Base-by-base conservation (phyloP, 1,284 basidiomycete genomes). In the Cryptococcus floricola region DNA sequence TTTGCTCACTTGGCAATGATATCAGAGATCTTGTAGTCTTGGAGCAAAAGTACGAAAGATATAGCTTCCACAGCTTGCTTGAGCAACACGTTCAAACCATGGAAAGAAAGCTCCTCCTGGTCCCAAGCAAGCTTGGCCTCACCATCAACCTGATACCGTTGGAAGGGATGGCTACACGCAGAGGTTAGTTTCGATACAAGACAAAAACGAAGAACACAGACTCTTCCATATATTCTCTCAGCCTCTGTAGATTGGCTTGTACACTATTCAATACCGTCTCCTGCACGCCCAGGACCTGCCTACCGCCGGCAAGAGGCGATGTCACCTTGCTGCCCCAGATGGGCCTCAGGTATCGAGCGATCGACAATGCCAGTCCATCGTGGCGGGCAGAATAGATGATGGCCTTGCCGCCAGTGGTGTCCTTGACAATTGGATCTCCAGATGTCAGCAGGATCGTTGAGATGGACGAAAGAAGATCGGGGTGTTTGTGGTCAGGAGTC, bases 1-100 rank as follows among this genome's bases (percentile, higher is more conserved):
- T 14, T 47, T 6, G 78, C 86, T 68, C 69, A 91, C 88, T 86
- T 84, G 37, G 85, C 77, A 57, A 96, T 85, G 19, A 97, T 80
- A 60, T 94, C 89, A n/a, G 87, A 84, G 27, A 98, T 80, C 60
- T 86, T 85, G 78, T 97, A 95, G 73, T 98, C 96, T 64, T 85
- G 89, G 39, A 98, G 80, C 25, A 98, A 83, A 27, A 98, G 81
- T 48, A 98, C 81, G 75, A 98, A 99, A 1, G 91, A 91, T 59
- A 98, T 85, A 0, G 91, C 91, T 76, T 96, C 93, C 48, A 95
- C 88, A 4, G 88, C 85, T 68, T 91, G 85, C 23, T 83, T 84
- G 45, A 97, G 79, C 42, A 99, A 82, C 23, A 82, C 78, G 62
- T 60, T 53, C 8, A 75, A 59, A 1, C 62, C 69, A 43, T 71